Evolutionary conservation across 2,329 filamentous ascomycete genomes (phyloP), one percentile per base, ranked within the genome.

Genomic region (Cladosporium velox): DNA sequence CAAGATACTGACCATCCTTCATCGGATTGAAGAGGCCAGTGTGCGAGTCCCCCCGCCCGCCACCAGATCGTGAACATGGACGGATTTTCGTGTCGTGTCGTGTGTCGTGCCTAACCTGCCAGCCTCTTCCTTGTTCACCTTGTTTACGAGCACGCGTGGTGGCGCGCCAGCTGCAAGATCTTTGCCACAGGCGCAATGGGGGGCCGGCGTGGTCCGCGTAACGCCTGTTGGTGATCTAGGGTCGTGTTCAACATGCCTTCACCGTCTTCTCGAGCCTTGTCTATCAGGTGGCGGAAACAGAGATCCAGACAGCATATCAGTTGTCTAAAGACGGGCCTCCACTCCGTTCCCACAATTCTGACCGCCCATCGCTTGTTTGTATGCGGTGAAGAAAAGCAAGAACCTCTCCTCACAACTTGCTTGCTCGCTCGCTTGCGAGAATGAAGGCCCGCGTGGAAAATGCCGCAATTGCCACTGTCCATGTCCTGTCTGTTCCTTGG

Each of bases 1-100:
- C 57, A 59, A 59, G 57, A 59, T 59, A 59, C 57, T 28, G 14
- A 24, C 38, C 57, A 59, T 41, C 35, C 57, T 44, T 32, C 32
- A 28, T 47, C 32, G 14, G 34, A 35, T 14, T 14, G 3, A 26
- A 35, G 28, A 55, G 28, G 28, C 52, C 32, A 34, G 28, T 32
- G 52, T 55, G 30, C 8, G 12, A 18, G 32, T 55, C 15, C 52
- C 52, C 18, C 52, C 26, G 15, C 21, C 30, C 54, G 34, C 55
- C 32, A 26, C 49, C 49, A 58, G 55, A 58, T 58, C 57, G 30
- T 24, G 35, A 41, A 30, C 18, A 10, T 35, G 32, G 52, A 55
- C 52, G 32, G 34, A 30, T 35, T 35, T 35, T 10, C 34, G 34
- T 14, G 34, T 35, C 34, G 11, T 35, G 34, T 35, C 12, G 28